Evolutionary conservation across 768 basidiomycete genomes (phyloP), one percentile per base, ranked within the genome.

Genomic region (Pholiota molesta): DNA sequence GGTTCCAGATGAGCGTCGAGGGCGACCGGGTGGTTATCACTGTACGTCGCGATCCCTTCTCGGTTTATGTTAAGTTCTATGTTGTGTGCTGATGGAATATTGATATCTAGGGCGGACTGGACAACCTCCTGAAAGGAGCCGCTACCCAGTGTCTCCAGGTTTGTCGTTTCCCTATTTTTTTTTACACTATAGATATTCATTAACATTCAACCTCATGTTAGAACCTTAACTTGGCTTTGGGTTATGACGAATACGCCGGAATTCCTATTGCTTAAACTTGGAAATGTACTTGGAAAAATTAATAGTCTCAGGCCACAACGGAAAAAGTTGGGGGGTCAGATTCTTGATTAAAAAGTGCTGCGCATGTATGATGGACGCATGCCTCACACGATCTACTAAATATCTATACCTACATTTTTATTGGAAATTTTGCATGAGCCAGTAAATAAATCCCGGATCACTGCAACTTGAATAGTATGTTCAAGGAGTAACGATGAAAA

Each of bases 141-240:
- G 97, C 97, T 17, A 99, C 97, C n/a, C 97, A 99, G 75, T 98
- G 97, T 74, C 72, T 99, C 64, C 95, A 97, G 83, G 93, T 94
- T 55, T 19, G 88, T 76, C 40, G 13, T 59, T 29, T 6, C 6
- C 29, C 35, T 42, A 33, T 49, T 45, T 40, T 57, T 51, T 60
- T n/a, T 26, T 57, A 16, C 17, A 35, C 21, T 11, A 6, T 53
- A 35, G 21, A 31, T 29, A 54, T 29, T 45, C 21, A 14, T 21
- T 19, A n/a, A 52, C 11, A 2, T 49, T 28, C 26, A 14, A 44
- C 67, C 28, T 45, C 16, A 37, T 16, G 3, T 9, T 67, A 95
- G 90, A 97, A 97, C 73, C 77, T 97, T 71, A 97, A 97, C 77
- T 81, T 97, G 55, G 88, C 92, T 2, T 82, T 97, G 35, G 95